phyloP scores from a whole-genome alignment of 1,139 yeast species.

The Petasospora rhodanensis region DNA sequence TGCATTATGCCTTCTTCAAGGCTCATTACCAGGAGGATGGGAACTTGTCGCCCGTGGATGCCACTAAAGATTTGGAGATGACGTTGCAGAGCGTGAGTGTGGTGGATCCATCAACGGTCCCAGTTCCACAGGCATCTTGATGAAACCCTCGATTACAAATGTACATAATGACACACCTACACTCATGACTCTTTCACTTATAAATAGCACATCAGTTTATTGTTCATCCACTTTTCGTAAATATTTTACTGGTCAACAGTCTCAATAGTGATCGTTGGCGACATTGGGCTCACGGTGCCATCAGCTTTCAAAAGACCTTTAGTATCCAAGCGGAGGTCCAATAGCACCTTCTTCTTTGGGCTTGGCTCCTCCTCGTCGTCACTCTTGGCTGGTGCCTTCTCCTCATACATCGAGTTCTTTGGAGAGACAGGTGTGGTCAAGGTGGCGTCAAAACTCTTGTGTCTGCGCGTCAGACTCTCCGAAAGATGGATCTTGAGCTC shows the following conservation, averaged over 20 bases:
- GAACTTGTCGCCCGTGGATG: conserved; percentile 23
- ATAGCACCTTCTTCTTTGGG: conserved; percentile 10
- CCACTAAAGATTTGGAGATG: conserved; percentile 20
- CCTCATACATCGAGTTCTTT: conserved; percentile 24
- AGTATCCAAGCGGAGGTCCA: conserved; percentile 13
- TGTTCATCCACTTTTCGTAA: too few species aligned
- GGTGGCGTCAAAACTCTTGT: conserved; percentile 35
- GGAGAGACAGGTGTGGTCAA: conserved; percentile 19
- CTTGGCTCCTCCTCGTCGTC: conserved; percentile 4
- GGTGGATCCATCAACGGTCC: conserved; percentile 6
- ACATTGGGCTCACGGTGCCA: conserved; percentile 14
- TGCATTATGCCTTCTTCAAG: conserved; percentile 88
- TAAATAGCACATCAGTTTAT: too few species aligned
- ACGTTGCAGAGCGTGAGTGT: conserved; percentile 18
- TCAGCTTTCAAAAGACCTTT: not conserved
- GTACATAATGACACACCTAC: not conserved
- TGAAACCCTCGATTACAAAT: not conserved
- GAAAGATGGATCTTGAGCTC: conserved; percentile 36
- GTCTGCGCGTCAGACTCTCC: conserved; percentile 37
- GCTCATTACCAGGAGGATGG: conserved; percentile 35
- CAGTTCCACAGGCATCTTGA: conserved; percentile 1
- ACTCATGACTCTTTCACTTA: too few species aligned
- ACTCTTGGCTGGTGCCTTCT: conserved; percentile 35
- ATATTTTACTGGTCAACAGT: conserved; percentile 4
- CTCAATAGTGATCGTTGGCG: conserved; percentile 22